phyloP scores from a whole-genome alignment of 2,329 filamentous ascomycete genomes.

The Eutypella sp. region DNA sequence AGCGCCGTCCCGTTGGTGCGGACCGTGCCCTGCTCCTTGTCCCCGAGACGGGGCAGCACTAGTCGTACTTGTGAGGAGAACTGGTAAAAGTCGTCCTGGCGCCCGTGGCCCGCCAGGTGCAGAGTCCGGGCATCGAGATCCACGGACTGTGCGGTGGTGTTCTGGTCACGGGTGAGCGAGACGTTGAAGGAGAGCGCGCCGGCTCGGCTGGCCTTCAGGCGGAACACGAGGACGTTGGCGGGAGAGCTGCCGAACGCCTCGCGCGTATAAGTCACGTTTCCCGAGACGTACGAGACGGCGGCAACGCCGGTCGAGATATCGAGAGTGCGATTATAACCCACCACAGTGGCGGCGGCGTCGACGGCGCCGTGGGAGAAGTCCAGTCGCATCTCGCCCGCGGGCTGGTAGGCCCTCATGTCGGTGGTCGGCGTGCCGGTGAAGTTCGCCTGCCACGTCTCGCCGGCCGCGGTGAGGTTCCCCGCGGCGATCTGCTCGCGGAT shows the following conservation, averaged over 20 bases:
- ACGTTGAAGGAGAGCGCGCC: conserved; percentile 2
- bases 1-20: conserved; percentile 2
- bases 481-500: conserved; percentile 29
- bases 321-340: conserved; percentile 28
- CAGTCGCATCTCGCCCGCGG: conserved; percentile 19
- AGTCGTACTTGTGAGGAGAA: conserved; percentile 1
- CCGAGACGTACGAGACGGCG: conserved; percentile 28
- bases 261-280: conserved; percentile 22
- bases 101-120: background rate
- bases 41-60: background rate
- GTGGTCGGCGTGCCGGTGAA: conserved; percentile 32
- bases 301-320: conserved; percentile 26
- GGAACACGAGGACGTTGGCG: conserved; percentile 30
- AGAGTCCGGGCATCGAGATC: conserved; percentile 1
- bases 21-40: background rate
- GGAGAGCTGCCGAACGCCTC: conserved; percentile 31
- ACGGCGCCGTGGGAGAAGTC: conserved; percentile 22
- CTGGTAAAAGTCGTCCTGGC: background rate
- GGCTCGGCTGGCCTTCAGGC: conserved; percentile 1
- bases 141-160: background rate
- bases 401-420: conserved; percentile 32
- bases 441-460: conserved; percentile 25
- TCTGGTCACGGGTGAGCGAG: conserved; percentile 1
- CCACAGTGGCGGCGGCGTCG: conserved; percentile 15
- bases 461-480: conserved; percentile 30